Percentiles rank a stretch among this genome's conserved stretches.
phyloP scores from a whole-genome alignment of 2,329 filamentous ascomycete genomes.

The Sphaerulina musiva region DNA sequence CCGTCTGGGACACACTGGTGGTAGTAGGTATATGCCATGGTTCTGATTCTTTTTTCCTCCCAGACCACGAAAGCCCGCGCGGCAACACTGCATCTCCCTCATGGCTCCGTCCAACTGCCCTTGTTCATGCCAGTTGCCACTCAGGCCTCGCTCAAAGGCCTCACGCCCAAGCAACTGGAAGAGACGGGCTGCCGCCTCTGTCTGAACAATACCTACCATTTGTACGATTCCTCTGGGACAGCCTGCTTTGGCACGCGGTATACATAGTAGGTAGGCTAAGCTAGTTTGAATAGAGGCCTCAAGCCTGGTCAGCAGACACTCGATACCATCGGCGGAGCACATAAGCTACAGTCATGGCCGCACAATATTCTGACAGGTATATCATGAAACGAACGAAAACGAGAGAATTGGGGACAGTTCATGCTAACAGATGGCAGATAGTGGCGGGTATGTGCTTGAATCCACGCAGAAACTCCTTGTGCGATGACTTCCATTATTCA shows the following conservation, averaged over 20 bases:
- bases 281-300: conserved; percentile 51
- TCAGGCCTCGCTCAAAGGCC: conserved; percentile 86
- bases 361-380: conserved; percentile 79
- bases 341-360: conserved; percentile 90
- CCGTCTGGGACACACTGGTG: neutral
- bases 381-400: too few species aligned
- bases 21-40: too few species aligned
- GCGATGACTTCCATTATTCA: neutral
- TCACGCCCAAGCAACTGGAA: conserved; percentile 87
- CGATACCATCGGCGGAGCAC: conserved; percentile 81
- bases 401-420: neutral
- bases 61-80: conserved; percentile 93
- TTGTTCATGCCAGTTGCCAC: conserved; percentile 99
- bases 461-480: neutral
- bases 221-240: conserved; percentile 38
- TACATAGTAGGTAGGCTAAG: conserved; percentile 6
- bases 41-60: conserved; percentile 5
- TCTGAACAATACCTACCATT: conserved; percentile 95
- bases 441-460: conserved; percentile 19
- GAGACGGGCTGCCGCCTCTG: conserved; percentile 84
- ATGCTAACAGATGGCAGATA: conserved; percentile 13
- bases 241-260: neutral
- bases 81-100: conserved; percentile 77
- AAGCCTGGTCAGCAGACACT: conserved; percentile 90
- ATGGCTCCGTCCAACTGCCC: conserved; percentile 83